Evolutionary conservation across 345 rosid genomes (phyloP).

Genomic region (Salix dunnii): DNA sequence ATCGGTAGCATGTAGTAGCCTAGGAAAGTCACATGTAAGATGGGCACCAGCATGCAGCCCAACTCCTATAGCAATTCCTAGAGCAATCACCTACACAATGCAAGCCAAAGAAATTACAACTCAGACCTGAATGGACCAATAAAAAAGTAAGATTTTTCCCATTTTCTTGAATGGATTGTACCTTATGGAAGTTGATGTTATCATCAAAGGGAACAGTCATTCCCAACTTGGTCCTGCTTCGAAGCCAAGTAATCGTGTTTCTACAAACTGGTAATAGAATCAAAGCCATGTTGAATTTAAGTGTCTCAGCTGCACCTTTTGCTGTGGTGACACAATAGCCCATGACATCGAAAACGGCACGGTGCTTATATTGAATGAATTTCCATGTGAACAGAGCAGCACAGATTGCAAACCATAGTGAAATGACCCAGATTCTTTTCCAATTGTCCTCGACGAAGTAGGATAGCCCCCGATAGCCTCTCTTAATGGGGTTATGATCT

Average conservation of each 20-base stretch:
- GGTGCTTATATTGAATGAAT: conserved; percentile 59
- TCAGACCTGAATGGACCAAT: not conserved
- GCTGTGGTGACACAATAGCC: conserved; percentile 77
- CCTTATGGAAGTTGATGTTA: conserved; percentile 83
- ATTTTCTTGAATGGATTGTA: conserved; percentile 4
- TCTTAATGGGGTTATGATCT: conserved; percentile 53
- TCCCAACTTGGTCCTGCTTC: conserved; percentile 60
- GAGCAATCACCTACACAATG: conserved; percentile 27
- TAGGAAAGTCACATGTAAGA: conserved; percentile 75
- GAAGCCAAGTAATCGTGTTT: conserved; percentile 74
- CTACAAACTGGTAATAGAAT: conserved; percentile 77
- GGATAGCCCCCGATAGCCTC: conserved; percentile 31
- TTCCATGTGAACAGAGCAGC: conserved; percentile 73
- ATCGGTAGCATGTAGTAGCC: conserved; percentile 60
- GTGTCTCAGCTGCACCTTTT: conserved; percentile 75
- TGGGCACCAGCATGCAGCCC: conserved; percentile 60
- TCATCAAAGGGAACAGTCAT: conserved; percentile 64
- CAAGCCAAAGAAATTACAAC: not conserved
- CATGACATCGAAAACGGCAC: conserved; percentile 60
- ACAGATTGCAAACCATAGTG: conserved; percentile 56
- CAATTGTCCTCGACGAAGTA: conserved; percentile 73
- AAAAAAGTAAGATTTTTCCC: too few relatives aligned
- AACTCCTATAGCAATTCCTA: conserved; percentile 61
- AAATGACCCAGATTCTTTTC: conserved; percentile 77
- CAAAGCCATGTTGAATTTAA: conserved; percentile 82